Conservation (phyloP, 1,139 yeast species). For the Magnusiomyces paraingens region DNA sequence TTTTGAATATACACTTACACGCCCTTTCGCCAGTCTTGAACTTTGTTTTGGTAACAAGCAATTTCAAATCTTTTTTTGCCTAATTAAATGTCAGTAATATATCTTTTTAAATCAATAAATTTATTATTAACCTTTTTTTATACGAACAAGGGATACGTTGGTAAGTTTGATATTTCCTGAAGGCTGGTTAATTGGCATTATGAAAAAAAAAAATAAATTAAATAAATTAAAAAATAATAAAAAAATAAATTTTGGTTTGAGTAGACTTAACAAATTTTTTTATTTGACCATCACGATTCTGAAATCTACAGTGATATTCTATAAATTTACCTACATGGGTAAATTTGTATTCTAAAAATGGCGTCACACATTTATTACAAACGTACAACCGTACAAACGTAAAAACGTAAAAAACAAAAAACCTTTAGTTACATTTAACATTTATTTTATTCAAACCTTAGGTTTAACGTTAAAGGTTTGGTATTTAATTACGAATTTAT, state of each 20-base stretch:
- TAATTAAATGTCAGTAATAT: conserved; percentile 2
- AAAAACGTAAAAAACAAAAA: no score
- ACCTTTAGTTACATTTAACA: no score
- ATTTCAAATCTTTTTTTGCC: conserved; percentile 80
- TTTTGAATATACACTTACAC: conserved; percentile 36
- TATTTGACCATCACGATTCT: no score
- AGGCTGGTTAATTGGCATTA: conserved; percentile 65
- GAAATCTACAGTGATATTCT: no score
- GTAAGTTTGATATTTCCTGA: conserved; percentile 82
- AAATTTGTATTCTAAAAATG: no score
- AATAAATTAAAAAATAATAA: not conserved
- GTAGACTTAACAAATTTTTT: no score
- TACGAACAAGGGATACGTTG: conserved; percentile 85
- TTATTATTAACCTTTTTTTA: conserved; percentile 57
- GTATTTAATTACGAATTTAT: no score
- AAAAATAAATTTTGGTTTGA: not conserved
- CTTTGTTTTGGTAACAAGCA: conserved; percentile 95
- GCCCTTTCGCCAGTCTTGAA: conserved; percentile 87
- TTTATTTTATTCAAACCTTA: no score
- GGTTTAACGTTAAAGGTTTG: no score
- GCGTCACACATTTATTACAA: no score
- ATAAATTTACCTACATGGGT: no score
- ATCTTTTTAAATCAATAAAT: not conserved
- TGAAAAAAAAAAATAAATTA: not conserved
- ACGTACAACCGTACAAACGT: no score